Percentiles rank a stretch among this genome's conserved stretches.
Evolutionary conservation across 805 yeast genomes (phyloP).

Genomic region (Yamadazyma akitaensis): DNA sequence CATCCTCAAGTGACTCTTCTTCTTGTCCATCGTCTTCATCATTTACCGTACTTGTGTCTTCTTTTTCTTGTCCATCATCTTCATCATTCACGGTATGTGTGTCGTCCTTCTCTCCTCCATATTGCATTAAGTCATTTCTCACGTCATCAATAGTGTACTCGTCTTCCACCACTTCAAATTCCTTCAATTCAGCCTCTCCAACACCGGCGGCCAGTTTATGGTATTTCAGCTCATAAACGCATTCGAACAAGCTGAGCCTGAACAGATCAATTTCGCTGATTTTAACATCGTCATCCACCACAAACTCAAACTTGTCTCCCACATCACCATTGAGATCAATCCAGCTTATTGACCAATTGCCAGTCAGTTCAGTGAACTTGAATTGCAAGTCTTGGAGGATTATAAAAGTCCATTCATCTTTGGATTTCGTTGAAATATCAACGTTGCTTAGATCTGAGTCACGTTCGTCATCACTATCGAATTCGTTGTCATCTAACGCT

Average conservation of each 20-base stretch:
- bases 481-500: constrained; percentile 36
- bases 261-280: constrained; percentile 59
- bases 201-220: constrained; percentile 5
- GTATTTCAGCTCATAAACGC: constrained; percentile 73
- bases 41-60: not conserved
- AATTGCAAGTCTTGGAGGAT: constrained; percentile 61
- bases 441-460: constrained; percentile 17
- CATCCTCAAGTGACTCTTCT: not conserved
- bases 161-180: constrained; percentile 46
- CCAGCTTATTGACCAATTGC: constrained; percentile 69
- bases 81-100: not conserved
- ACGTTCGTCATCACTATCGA: constrained; percentile 21
- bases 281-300: constrained; percentile 60
- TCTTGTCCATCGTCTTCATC: not conserved
- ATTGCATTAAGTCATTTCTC: constrained; percentile 13
- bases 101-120: not conserved
- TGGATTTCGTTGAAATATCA: constrained; percentile 23
- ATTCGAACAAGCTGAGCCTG: constrained; percentile 54
- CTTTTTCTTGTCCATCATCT: not conserved
- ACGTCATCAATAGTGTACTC: constrained; percentile 22
- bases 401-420: constrained; percentile 70
- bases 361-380: constrained; percentile 51
- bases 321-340: constrained; percentile 78
- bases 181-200: constrained; percentile 44
- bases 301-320: constrained; percentile 81